Percentiles rank a stretch among this genome's conserved stretches.
phyloP scores from a whole-genome alignment of 306 rosid genomes.

The Hippophae gyantsensis region DNA sequence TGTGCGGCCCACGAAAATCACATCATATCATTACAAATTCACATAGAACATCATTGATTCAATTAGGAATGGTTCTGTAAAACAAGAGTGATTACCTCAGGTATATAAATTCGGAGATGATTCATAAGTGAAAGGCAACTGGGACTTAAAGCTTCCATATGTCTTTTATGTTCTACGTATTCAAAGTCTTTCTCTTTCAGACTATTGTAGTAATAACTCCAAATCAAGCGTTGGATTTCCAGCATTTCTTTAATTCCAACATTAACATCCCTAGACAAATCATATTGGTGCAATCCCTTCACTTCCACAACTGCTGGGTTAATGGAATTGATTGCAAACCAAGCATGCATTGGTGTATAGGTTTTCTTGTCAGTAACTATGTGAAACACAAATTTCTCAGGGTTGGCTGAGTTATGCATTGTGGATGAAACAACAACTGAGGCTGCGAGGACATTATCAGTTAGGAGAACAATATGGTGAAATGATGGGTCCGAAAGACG shows the following conservation, averaged over 20 bases:
- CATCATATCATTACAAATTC: constrained; percentile 30
- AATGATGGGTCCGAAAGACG: constrained; percentile 63
- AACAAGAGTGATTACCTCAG: constrained; percentile 48
- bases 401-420: constrained; percentile 51
- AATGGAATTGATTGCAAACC: constrained; percentile 73
- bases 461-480: constrained; percentile 65
- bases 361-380: constrained; percentile 85
- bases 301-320: constrained; percentile 70
- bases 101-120: constrained; percentile 70
- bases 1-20: constrained; percentile 46
- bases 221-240: constrained; percentile 60
- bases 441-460: constrained; percentile 87
- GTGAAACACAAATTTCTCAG: constrained; percentile 68
- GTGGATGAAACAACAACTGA: constrained; percentile 76
- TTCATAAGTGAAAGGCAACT: constrained; percentile 74
- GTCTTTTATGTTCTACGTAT: constrained; percentile 32
- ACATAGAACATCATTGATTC: constrained; percentile 18
- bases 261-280: constrained; percentile 77
- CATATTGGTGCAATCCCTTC: constrained; percentile 83
- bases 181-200: constrained; percentile 36
- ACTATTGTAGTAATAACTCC: constrained; percentile 49
- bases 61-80: constrained; percentile 18
- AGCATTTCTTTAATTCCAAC: constrained; percentile 61
- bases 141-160: constrained; percentile 47
- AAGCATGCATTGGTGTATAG: constrained; percentile 87